Conservation (phyloP, 2,329 filamentous ascomycete species). For the Penicillium janthinellum region DNA sequence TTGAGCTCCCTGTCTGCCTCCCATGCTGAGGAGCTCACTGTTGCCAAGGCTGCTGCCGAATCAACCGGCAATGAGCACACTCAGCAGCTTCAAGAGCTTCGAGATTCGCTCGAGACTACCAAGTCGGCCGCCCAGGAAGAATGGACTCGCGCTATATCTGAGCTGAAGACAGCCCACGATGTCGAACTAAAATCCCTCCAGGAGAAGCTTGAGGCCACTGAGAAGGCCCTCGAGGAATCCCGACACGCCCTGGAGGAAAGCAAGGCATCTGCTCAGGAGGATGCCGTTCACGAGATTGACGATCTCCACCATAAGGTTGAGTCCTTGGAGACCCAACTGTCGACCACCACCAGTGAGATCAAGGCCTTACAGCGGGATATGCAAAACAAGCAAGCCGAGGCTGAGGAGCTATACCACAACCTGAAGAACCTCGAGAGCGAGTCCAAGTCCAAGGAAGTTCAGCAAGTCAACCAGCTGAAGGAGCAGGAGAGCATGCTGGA, state of each 20-base stretch:
- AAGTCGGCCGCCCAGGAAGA: slow-evolving; percentile 32
- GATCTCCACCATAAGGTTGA: slow-evolving; percentile 39
- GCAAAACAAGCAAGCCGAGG: slow-evolving; percentile 40
- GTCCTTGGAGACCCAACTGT: slow-evolving; percentile 36
- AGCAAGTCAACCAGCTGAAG: slow-evolving; percentile 37
- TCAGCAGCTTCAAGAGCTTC: slow-evolving; percentile 39
- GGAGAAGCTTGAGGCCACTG: slow-evolving; percentile 37
- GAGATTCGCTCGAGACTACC: slow-evolving; percentile 36
- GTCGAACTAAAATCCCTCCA: slow-evolving; percentile 37
- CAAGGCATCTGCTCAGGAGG: slow-evolving; percentile 35
- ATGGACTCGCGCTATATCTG: slow-evolving; percentile 33
- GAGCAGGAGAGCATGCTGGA: slow-evolving; percentile 38
- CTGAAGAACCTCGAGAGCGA: slow-evolving; percentile 41
- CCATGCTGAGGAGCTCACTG: slow-evolving; percentile 39
- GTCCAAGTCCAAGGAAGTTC: slow-evolving; percentile 39
- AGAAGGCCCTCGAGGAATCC: slow-evolving; percentile 37
- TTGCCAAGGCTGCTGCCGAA: slow-evolving; percentile 36
- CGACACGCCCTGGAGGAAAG: slow-evolving; percentile 39
- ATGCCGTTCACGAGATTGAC: slow-evolving; percentile 40
- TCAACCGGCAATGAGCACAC: slow-evolving; percentile 33
- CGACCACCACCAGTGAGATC: slow-evolving; percentile 35
- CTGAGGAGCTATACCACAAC: slow-evolving; percentile 41
- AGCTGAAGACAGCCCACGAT: slow-evolving; percentile 36
- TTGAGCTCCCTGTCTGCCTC: slow-evolving; percentile 29
- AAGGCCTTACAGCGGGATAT: slow-evolving; percentile 39